Conservation (phyloP, 1,139 yeast genomes). For the Blastobotrys raffinosifermentans region DNA sequence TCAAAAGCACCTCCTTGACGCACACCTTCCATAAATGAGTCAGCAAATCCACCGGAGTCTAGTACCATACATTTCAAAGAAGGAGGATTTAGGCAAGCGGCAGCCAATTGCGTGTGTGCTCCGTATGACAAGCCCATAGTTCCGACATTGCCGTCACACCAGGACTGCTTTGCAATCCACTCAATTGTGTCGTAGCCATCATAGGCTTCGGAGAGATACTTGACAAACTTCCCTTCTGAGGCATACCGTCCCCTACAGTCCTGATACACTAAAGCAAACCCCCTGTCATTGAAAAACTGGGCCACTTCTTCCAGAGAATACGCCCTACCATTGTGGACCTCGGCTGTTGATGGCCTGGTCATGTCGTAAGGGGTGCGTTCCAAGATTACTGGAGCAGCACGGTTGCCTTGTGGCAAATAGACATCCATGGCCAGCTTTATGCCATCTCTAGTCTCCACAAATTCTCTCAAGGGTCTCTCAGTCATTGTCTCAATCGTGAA, state of each 20-base stretch:
- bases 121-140: conserved; percentile 11
- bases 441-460: conserved; percentile 4
- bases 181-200: conserved; percentile 10
- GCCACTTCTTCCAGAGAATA: conserved; percentile 6
- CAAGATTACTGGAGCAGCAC: conserved; percentile 5
- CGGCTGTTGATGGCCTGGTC: conserved; percentile 6
- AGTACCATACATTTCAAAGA: conserved; percentile 8
- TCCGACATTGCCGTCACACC: conserved; percentile 10
- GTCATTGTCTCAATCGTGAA: conserved; percentile 1
- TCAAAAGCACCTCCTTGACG: conserved; percentile 12
- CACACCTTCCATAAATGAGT: conserved; percentile 6
- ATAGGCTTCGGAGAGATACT: conserved; percentile 9
- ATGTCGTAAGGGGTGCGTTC: conserved; percentile 10
- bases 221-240: conserved; percentile 9
- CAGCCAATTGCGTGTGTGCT: conserved; percentile 10
- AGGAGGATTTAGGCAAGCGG: conserved; percentile 9
- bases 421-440: conserved; percentile 6
- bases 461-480: not conserved
- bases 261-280: conserved; percentile 10
- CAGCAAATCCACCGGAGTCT: conserved; percentile 11
- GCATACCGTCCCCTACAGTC: conserved; percentile 10
- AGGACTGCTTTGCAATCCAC: conserved; percentile 7
- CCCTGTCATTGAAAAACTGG: conserved; percentile 4
- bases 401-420: conserved; percentile 6
- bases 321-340: conserved; percentile 5